Conservation (phyloP, 305 asterid genomes). For the Rubia tinctorum region DNA sequence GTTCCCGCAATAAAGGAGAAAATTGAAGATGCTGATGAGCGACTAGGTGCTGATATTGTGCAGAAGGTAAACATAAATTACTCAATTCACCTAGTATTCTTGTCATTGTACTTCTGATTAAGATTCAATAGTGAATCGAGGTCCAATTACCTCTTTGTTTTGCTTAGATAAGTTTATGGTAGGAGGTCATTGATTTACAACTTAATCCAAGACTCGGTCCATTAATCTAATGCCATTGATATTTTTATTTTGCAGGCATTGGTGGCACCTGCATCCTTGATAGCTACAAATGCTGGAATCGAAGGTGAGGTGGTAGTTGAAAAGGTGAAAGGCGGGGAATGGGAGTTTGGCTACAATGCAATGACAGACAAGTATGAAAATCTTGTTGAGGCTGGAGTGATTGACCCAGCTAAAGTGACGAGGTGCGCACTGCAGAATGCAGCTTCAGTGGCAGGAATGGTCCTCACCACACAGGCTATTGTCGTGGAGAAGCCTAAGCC, state of each 20-base stretch:
- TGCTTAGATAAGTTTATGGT: neutral
- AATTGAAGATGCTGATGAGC: conserved; percentile 81
- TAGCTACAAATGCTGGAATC: conserved; percentile 89
- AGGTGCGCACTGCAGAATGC: conserved; percentile 96
- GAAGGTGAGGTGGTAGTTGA: conserved; percentile 99
- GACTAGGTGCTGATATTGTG: conserved; percentile 92
- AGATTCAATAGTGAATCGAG: neutral
- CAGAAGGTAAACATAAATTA: conserved; percentile 53
- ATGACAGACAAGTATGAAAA: conserved; percentile 80
- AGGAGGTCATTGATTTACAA: neutral
- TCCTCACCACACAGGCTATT: conserved; percentile 94
- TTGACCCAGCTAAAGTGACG: conserved; percentile 97
- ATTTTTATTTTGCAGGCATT: conserved; percentile 56
- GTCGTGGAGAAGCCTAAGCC: conserved; percentile 67
- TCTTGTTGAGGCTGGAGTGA: conserved; percentile 79
- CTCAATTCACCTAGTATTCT: neutral
- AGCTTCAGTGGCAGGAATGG: conserved; percentile 98
- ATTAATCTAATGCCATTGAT: neutral
- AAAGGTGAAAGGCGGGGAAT: conserved; percentile 62
- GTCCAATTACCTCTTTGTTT: no score
- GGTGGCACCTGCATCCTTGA: conserved; percentile 78
- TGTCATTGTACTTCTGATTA: neutral
- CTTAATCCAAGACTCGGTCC: neutral
- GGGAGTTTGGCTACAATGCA: conserved; percentile 95
- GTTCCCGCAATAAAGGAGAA: conserved; percentile 85